Evolutionary conservation across 2,329 filamentous ascomycete genomes (phyloP).

Genomic region (Arthroderma sp.): DNA sequence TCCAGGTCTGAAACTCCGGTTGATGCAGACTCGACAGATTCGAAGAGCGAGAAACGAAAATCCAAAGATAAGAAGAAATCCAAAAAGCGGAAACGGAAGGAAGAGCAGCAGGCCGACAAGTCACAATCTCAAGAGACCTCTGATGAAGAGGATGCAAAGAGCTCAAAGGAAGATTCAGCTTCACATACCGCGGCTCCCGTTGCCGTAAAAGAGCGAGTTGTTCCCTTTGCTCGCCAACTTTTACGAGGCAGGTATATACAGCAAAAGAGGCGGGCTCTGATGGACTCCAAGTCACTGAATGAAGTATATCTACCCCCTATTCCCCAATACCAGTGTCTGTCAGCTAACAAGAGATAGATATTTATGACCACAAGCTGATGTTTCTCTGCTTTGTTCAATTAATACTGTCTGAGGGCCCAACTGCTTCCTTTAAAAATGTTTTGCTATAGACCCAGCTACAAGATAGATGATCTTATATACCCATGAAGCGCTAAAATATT

Average conservation of each 20-base stretch:
- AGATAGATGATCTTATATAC: conserved; percentile 2
- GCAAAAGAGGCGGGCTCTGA: conserved; percentile 71
- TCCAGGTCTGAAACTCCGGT: conserved; percentile 15
- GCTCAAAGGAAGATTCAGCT: conserved; percentile 16
- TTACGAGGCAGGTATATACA: conserved; percentile 73
- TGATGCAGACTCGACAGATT: conserved; percentile 11
- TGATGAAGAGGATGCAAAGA: neutral
- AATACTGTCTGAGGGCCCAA: neutral
- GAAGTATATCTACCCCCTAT: conserved; percentile 48
- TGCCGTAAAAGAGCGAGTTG: conserved; percentile 7
- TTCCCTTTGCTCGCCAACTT: conserved; percentile 52
- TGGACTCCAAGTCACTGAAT: conserved; percentile 71
- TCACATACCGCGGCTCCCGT: neutral
- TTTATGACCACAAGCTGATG: conserved; percentile 25
- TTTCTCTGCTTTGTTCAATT: neutral
- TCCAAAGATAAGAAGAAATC: conserved; percentile 20
- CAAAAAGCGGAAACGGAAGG: conserved; percentile 18
- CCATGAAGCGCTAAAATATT: neutral
- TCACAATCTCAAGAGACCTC: neutral
- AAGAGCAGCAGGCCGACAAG: conserved; percentile 8
- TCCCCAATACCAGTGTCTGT: neutral
- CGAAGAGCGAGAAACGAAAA: neutral
- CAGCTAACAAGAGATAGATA: conserved; percentile 20
- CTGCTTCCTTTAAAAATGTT: neutral
- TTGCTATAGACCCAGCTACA: neutral